These are phyloP conservation scores for Triangularia verruculosa DNA, from an alignment of 2,329 filamentous ascomycete genomes.

Conservation along the genomic window DNA sequence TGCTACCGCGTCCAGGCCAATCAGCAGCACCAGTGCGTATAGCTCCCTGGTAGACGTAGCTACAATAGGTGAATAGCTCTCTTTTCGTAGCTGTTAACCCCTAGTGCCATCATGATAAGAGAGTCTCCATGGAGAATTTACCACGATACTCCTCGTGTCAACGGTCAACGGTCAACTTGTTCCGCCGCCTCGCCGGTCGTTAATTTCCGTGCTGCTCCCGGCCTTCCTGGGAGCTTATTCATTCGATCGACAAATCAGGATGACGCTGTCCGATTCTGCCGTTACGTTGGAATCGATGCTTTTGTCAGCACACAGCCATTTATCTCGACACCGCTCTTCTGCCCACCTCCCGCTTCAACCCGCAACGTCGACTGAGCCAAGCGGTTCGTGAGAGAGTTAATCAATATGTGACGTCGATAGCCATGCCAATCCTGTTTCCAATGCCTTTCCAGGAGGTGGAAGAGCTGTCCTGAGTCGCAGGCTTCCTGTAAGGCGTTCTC, in stretches of 20 bases:
- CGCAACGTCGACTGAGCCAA: not conserved
- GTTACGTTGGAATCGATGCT: not conserved
- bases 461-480: not conserved
- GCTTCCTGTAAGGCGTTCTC: not conserved
- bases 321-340: conserved; percentile 1
- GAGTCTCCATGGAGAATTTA: not conserved
- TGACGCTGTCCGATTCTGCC: not conserved
- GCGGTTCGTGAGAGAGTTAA: not conserved
- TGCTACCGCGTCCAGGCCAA: not conserved
- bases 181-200: not conserved
- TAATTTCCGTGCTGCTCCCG: not conserved
- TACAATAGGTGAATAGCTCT: no score
- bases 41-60: not conserved
- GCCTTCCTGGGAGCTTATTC: not conserved
- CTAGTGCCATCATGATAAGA: not conserved
- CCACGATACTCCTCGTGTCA: not conserved
- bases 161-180: not conserved
- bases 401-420: not conserved
- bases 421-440: not conserved
- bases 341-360: not conserved
- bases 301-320: conserved; percentile 5
- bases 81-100: not conserved
- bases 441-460: not conserved
- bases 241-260: not conserved
- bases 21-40: not conserved